Base-by-base conservation (phyloP, 1,284 basidiomycete species). In the Cutaneotrichosporon sp. region DNA sequence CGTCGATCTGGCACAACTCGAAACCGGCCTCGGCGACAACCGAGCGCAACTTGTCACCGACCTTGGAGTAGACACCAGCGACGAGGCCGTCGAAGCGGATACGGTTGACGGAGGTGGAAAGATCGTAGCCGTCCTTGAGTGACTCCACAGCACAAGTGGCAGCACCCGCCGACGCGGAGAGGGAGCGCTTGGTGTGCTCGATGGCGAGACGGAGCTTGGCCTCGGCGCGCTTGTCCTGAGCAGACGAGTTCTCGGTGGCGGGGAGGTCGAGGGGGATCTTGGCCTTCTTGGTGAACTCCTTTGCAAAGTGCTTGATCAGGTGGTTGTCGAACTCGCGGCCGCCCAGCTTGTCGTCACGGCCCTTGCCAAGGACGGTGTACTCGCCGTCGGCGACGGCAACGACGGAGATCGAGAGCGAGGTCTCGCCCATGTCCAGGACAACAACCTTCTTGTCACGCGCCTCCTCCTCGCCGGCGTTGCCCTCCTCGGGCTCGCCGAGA, bases 281-380 rank as follows among this genome's bases (percentile, higher is more conserved):
- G 34, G 87, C 92, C 80, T 97, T 98, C 76, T 97, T 97, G 50
- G 89, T 89, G 74, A 98, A 98, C 67, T 98, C 94, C 71, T 93
- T 88, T 50, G 90, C 85, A 75, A 98, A 97, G 79, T 88, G 89
- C 56, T 87, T 84, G 77, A 97, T 84, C 38, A 97, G 81, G 57
- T 75, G 63, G 59, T 72, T 70, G 68, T 76, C 74, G 59, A 81
- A 77, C 54, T 77, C 73, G 48, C 77, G 71, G 42, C 80, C 81
- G 56, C 80, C 81, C 37, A 82, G 71, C 54, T 71, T 71, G 64
- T 76, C 61, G 59, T 81, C 77, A 59, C 77, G 66, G 27, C 75
- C 76, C 61, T 76, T 76, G 56, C 75, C 71, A 51, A 81, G 75
- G 39, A 77, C 75, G 44, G 79, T 75, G 72, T 80, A 81, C 58